Evolutionary conservation across 768 basidiomycete species (phyloP).

Genomic region (Hydnum rufescens): DNA sequence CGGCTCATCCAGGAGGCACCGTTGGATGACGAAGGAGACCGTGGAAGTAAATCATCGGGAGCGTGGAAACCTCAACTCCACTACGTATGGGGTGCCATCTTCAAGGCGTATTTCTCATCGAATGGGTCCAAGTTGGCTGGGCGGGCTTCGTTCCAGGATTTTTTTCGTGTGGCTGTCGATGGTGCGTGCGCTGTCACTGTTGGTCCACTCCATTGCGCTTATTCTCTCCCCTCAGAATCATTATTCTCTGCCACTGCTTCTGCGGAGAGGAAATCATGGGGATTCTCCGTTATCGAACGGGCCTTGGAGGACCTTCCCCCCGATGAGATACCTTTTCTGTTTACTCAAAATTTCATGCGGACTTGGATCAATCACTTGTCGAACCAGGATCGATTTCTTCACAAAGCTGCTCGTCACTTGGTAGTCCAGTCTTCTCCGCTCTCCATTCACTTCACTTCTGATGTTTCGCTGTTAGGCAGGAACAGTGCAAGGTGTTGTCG

Average conservation of each 20-base stretch:
- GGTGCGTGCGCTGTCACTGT: slow-evolving; percentile 28
- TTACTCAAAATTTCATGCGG: slow-evolving; percentile 90
- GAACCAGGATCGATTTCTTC: slow-evolving; percentile 67
- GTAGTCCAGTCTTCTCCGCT: slow-evolving; percentile 24
- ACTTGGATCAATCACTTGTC: slow-evolving; percentile 94
- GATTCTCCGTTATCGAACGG: slow-evolving; percentile 79
- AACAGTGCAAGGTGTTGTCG: slow-evolving; percentile 54
- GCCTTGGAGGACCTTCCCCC: slow-evolving; percentile 47
- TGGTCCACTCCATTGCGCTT: neutral
- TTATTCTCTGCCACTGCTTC: slow-evolving; percentile 73
- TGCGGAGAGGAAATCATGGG: slow-evolving; percentile 81
- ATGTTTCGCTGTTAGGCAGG: slow-evolving; percentile 30
- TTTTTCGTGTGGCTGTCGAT: slow-evolving; percentile 81
- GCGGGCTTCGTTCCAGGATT: slow-evolving; percentile 65
- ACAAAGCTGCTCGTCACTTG: slow-evolving; percentile 72
- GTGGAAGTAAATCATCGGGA: slow-evolving; percentile 24
- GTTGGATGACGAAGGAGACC: slow-evolving; percentile 35
- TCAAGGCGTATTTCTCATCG: slow-evolving; percentile 50
- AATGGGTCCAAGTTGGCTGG: slow-evolving; percentile 18
- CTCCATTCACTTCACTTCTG: neutral
- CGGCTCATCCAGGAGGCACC: slow-evolving; percentile 18
- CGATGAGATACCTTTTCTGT: slow-evolving; percentile 61
- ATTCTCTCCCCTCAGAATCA: slow-evolving; percentile 34
- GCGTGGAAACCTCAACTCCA: slow-evolving; percentile 82
- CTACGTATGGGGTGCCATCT: slow-evolving; percentile 72